A percentile compares a stretch with the other conserved stretches of the same genome.
Conservation (phyloP, 208 protist species). For the Porcisia deanei region DNA sequence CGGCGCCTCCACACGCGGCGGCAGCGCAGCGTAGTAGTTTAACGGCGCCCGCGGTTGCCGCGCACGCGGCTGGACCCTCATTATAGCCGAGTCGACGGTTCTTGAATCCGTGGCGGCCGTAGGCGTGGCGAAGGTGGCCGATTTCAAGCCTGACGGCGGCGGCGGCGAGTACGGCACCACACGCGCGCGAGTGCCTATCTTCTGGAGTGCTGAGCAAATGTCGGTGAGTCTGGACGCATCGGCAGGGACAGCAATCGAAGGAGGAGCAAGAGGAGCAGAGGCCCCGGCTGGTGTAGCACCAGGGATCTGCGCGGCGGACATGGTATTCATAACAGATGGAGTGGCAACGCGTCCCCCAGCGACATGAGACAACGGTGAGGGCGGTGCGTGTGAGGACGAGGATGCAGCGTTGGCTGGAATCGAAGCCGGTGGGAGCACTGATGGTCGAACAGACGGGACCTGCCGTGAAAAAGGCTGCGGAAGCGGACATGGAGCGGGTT, state of each 20-base stretch:
- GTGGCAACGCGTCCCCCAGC: not conserved
- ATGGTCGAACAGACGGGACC: not conserved
- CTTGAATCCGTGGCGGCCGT: not conserved
- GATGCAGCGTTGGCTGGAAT: not conserved
- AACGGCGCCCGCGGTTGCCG: not conserved
- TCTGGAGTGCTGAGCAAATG: constrained; percentile 13
- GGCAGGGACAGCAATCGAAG: not conserved
- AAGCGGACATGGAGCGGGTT: not conserved
- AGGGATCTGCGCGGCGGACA: not conserved
- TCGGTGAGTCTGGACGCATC: constrained; percentile 1
- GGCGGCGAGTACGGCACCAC: not conserved
- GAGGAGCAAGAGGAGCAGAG: not conserved
- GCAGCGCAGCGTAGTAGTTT: constrained; percentile 1
- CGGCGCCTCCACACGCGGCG: not conserved
- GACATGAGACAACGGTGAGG: not conserved
- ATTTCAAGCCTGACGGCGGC: not conserved
- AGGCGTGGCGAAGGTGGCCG: not conserved
- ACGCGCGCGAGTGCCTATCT: constrained; percentile 14
- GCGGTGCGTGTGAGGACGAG: not conserved
- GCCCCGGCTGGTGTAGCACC: not conserved
- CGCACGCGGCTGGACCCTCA: not conserved
- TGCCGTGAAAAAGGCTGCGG: constrained; percentile 11
- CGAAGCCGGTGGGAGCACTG: not conserved
- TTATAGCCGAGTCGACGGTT: not conserved
- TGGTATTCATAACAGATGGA: not conserved